A percentile compares a stretch with the other conserved stretches of the same genome.
Evolutionary conservation across 176 grass and related monocot genomes (phyloP).

Genomic region (Avena sativa): DNA sequence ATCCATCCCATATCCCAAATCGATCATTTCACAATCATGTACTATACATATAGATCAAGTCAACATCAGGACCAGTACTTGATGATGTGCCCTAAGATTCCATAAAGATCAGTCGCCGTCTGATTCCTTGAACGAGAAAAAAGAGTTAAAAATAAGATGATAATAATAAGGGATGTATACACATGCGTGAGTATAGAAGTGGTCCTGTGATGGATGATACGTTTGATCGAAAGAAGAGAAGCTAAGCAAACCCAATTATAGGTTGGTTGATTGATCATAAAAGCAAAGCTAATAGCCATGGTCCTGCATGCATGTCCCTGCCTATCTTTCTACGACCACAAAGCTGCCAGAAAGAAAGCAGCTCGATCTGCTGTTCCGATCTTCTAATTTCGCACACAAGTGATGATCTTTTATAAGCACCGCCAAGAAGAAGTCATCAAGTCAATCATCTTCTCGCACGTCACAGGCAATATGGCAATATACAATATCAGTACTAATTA

Average conservation of each 20-base stretch:
- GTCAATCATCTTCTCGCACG: neutral
- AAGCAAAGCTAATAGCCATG: slow-evolving; percentile 23
- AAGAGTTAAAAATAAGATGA: neutral
- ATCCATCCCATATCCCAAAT: slow-evolving; percentile 16
- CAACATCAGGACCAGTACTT: slow-evolving; percentile 37
- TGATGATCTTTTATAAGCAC: neutral
- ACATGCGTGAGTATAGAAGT: slow-evolving; percentile 12
- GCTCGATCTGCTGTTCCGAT: neutral
- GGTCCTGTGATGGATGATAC: slow-evolving; percentile 38
- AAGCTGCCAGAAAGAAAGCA: neutral
- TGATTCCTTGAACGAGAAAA: neutral
- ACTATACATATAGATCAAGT: neutral
- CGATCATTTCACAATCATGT: slow-evolving; percentile 32
- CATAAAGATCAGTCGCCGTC: slow-evolving; percentile 13
- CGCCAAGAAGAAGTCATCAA: neutral
- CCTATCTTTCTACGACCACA: neutral
- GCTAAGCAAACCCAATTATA: neutral
- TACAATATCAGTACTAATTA: neutral
- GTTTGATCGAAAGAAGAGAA: neutral
- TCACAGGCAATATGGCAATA: neutral
- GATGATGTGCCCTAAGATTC: slow-evolving; percentile 43
- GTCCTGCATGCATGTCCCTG: neutral
- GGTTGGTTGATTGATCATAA: slow-evolving; percentile 21
- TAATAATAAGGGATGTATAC: neutral
- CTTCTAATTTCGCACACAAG: neutral